phyloP scores from a whole-genome alignment of 352 stramenopile genomes.

The Elongisporangium undulatum region DNA sequence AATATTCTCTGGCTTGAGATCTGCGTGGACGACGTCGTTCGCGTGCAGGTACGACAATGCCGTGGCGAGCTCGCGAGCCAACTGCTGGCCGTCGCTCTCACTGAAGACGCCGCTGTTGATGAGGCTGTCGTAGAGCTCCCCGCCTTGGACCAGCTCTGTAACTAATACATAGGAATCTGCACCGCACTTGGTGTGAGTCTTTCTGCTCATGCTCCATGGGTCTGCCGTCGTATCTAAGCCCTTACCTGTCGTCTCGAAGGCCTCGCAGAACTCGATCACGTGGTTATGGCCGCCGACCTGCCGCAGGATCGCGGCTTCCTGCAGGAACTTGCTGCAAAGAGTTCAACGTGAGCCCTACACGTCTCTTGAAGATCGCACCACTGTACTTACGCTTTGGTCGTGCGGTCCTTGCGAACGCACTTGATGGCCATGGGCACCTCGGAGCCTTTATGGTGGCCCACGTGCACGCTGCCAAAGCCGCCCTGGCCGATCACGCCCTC shows the following conservation, averaged over 20 bases:
- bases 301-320: constrained; percentile 44
- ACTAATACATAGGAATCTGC: constrained; percentile 48
- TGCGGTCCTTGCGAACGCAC: constrained; percentile 39
- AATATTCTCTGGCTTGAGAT: constrained; percentile 61
- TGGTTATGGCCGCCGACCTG: constrained; percentile 35
- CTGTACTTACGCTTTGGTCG: constrained; percentile 21
- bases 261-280: constrained; percentile 43
- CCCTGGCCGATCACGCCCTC: constrained; percentile 43
- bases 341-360: background rate
- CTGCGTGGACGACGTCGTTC: constrained; percentile 40
- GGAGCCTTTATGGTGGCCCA: constrained; percentile 33
- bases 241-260: constrained; percentile 35
- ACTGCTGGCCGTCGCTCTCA: constrained; percentile 24
- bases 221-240: too few species aligned
- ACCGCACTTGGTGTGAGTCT: background rate
- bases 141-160: constrained; percentile 45
- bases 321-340: constrained; percentile 27
- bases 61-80: constrained; percentile 31
- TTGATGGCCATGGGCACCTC: constrained; percentile 54
- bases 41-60: constrained; percentile 39
- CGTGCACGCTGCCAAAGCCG: constrained; percentile 40
- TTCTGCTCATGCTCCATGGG: background rate
- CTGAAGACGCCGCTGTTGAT: constrained; percentile 34
- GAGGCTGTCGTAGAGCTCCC: constrained; percentile 49
- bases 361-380: background rate